Base-by-base conservation (phyloP, 2,329 filamentous ascomycete genomes). In the Colletotrichum camelliae region DNA sequence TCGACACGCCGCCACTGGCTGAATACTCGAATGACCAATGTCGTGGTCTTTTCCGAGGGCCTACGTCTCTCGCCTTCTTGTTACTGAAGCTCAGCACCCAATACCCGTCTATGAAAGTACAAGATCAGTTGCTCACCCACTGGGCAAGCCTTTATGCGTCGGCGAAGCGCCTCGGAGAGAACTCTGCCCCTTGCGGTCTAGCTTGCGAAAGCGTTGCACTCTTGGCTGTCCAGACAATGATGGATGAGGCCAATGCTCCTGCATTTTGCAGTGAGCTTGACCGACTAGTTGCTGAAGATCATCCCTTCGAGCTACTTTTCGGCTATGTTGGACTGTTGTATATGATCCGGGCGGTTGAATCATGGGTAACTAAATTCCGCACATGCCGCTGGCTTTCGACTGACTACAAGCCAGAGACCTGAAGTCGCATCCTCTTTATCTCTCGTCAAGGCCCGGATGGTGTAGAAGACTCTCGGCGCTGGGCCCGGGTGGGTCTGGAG, bases 241-340 rank as follows among this genome's bases (percentile, higher is more conserved):
- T 48, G 85, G 87, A 12, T 79, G 81, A 13, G 77, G 81, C 10
- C 84, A 89, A 55, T 84, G 88, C 24, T 78, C 83, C 13, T 85
- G 84, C 69, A 82, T 87, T 1, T 78, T 82, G 5, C 70, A 24
- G 72, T 70, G 35, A 71, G 29, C 27, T 67, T 5, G 55, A 57
- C 5, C 64, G 43, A 15, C 27, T 66, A 4, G 60, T n/a, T 4
- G 64, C 37, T 18, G 88, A 89, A 27, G 87, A 82, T 1, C 87
- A 85, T 55, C 81, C 83, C 1, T 91, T 93, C 72, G 93, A 95
- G 80, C 89, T 93, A 82, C 84, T 94, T 4, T 92, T 93, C 80
- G 94, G 93, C 4, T 88, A 92, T 8, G 91, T 93, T 2, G 93
- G 93, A 1, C 90, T 92, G 71, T 85, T 95, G 24, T 95, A 94